phyloP scores from a whole-genome alignment of 257 asterid genomes.

The Ilex aquifolium region DNA sequence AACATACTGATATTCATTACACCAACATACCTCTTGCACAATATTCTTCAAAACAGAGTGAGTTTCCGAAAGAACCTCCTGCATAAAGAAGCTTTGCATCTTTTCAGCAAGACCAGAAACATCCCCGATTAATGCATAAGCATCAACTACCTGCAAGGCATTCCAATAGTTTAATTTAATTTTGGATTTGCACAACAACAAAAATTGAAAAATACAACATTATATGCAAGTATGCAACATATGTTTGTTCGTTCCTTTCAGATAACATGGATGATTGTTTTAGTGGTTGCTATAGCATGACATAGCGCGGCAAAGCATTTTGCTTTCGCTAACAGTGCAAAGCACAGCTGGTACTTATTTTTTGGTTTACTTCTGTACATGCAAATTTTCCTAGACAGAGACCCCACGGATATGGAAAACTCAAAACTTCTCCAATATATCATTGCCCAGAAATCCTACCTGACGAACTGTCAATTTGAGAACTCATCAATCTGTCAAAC shows the following conservation, averaged over 20 bases:
- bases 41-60: conserved; percentile 76
- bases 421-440: too few species aligned
- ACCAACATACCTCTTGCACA: conserved; percentile 61
- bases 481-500: too few species aligned
- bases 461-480: too few species aligned
- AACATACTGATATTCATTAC: background rate
- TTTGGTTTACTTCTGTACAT: too few species aligned
- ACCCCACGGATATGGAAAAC: too few species aligned
- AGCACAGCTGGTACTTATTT: too few species aligned
- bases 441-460: too few species aligned
- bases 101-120: conserved; percentile 97
- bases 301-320: too few species aligned
- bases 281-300: too few species aligned
- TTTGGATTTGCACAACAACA: conserved; percentile 12
- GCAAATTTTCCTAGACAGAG: too few species aligned
- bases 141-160: conserved; percentile 80
- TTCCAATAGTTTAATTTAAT: conserved; percentile 4
- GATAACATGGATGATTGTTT: too few species aligned
- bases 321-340: too few species aligned
- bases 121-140: conserved; percentile 95
- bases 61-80: conserved; percentile 93
- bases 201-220: conserved; percentile 9
- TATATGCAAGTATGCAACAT: conserved; percentile 6
- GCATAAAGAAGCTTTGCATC: conserved; percentile 96
- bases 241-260: conserved; percentile 2